Percentiles rank a stretch among this genome's conserved stretches.
phyloP scores from a whole-genome alignment of 2,329 filamentous ascomycete species.

The Cercospora sesami region DNA sequence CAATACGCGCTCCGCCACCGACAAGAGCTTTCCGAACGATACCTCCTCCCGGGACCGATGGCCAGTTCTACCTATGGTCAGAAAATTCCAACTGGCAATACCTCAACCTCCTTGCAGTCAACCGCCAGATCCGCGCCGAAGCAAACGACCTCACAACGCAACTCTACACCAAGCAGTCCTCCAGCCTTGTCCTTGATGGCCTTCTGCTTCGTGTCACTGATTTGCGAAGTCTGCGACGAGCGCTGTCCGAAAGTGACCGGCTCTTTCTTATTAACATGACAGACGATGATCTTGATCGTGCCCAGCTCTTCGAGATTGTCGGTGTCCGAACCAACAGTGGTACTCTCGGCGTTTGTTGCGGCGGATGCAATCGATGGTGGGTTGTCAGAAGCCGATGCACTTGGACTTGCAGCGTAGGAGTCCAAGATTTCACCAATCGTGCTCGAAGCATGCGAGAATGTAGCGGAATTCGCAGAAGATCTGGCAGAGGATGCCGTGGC shows the following conservation, averaged over 20 bases:
- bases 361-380: not conserved
- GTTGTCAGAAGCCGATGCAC: not conserved
- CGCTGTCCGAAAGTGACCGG: conserved; percentile 6
- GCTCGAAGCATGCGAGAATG: not conserved
- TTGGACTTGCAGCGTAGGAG: not conserved
- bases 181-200: conserved; percentile 14
- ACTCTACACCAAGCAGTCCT: conserved; percentile 14
- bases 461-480: not conserved
- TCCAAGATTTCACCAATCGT: not conserved
- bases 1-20: conserved; percentile 9
- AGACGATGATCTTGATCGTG: conserved; percentile 19
- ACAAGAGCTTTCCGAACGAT: conserved; percentile 16
- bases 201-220: conserved; percentile 1
- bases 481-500: not conserved
- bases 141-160: conserved; percentile 19
- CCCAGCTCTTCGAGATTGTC: conserved; percentile 14
- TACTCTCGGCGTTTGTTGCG: not conserved
- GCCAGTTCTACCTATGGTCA: conserved; percentile 22
- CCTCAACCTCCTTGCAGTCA: conserved; percentile 16
- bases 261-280: conserved; percentile 18
- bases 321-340: not conserved
- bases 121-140: conserved; percentile 27
- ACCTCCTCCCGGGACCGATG: conserved; percentile 17
- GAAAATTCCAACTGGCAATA: conserved; percentile 18
- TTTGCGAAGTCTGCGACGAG: not conserved